These are phyloP conservation scores for Paragyromitra xinjiangensis DNA, from an alignment of 495 filamentous ascomycete species.

Conservation along the genomic window DNA sequence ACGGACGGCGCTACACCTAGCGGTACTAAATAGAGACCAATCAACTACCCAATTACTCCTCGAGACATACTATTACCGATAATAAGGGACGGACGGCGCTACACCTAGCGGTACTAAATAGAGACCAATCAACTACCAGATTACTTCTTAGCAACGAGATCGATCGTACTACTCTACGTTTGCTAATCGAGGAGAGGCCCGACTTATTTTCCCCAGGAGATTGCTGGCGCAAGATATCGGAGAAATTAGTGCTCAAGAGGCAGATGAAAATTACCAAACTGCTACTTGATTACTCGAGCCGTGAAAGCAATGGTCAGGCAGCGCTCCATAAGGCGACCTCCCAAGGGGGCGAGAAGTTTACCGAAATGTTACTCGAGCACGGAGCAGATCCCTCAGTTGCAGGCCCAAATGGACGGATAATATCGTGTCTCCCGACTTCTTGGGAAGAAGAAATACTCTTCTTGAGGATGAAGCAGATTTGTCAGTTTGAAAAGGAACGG, in stretches of 20 bases:
- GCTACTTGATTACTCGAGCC: neutral
- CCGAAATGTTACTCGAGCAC: neutral
- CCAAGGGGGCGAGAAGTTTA: neutral
- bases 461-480: too few species aligned
- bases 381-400: neutral
- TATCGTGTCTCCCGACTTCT: too few species aligned
- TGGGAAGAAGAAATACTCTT: too few species aligned
- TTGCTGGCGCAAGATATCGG: neutral
- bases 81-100: too few species aligned
- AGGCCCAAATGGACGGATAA: neutral
- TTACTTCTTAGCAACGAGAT: too few species aligned
- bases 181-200: neutral
- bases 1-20: conserved; percentile 7
- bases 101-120: too few species aligned
- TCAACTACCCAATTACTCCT: neutral
- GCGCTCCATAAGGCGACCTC: neutral
- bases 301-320: neutral
- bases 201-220: neutral
- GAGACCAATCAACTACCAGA: too few species aligned
- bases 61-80: neutral
- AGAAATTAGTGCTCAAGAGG: neutral
- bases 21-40: neutral
- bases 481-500: too few species aligned
- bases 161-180: too few species aligned
- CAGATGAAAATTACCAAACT: neutral